Percentiles rank a stretch among this genome's conserved stretches.
phyloP scores from a whole-genome alignment of 306 rosid species.

The Glycine tomentella region DNA sequence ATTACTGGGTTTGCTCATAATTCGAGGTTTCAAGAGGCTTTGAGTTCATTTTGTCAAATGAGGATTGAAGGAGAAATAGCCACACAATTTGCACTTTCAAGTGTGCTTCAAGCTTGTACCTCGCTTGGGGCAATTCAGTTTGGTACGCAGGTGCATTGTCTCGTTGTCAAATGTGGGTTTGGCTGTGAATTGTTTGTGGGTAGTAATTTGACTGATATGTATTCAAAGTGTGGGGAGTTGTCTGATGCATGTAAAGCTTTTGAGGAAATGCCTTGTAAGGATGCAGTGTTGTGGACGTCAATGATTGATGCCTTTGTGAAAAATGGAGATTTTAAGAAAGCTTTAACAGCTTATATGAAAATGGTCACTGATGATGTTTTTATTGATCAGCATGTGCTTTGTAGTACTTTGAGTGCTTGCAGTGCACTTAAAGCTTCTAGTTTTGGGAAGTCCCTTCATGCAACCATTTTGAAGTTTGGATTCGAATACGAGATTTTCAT shows the following conservation, averaged over 20 bases:
- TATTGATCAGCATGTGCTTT: slow-evolving; percentile 63
- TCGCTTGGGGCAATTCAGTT: slow-evolving; percentile 54
- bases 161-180: slow-evolving; percentile 56
- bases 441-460: slow-evolving; percentile 61
- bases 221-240: slow-evolving; percentile 57
- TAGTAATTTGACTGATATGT: slow-evolving; percentile 68
- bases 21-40: slow-evolving; percentile 52
- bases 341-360: slow-evolving; percentile 57
- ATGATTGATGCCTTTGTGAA: slow-evolving; percentile 68
- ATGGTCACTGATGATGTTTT: slow-evolving; percentile 54
- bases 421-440: slow-evolving; percentile 45
- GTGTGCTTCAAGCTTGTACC: slow-evolving; percentile 58
- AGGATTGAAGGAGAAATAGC: slow-evolving; percentile 50
- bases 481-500: slow-evolving; percentile 51
- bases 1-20: slow-evolving; percentile 62
- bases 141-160: slow-evolving; percentile 66
- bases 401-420: slow-evolving; percentile 60
- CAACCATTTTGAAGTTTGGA: slow-evolving; percentile 60
- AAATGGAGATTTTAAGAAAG: slow-evolving; percentile 57
- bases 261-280: slow-evolving; percentile 65
- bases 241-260: slow-evolving; percentile 60
- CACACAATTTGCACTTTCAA: slow-evolving; percentile 58
- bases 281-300: slow-evolving; percentile 64
- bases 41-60: slow-evolving; percentile 55
- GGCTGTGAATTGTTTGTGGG: slow-evolving; percentile 57